These are phyloP conservation scores for Komagataella populi DNA, from an alignment of 805 yeast species.

Conservation along the genomic window DNA sequence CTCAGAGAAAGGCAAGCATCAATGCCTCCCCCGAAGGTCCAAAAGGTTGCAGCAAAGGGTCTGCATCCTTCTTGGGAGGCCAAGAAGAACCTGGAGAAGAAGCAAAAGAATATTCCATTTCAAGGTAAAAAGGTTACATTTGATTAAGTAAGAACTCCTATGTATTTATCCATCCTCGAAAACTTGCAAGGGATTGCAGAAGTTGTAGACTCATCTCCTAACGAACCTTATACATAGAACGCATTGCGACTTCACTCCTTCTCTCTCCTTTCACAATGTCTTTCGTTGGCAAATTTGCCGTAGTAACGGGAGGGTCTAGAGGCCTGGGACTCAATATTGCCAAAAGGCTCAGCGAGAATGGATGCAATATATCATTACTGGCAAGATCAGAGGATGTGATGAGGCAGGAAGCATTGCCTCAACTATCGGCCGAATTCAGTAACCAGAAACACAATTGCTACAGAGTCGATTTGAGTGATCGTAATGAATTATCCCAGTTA, in stretches of 20 bases:
- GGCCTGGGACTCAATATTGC: constrained; percentile 58
- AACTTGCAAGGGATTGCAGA: background rate
- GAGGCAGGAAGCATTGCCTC: constrained; percentile 5
- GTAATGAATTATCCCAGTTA: constrained; percentile 1
- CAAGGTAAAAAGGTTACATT: constrained; percentile 78
- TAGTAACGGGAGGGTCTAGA: constrained; percentile 57
- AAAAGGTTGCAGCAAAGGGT: constrained; percentile 11
- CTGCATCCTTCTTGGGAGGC: constrained; percentile 99
- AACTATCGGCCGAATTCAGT: constrained; percentile 1
- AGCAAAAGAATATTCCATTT: constrained; percentile 50
- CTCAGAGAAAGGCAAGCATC: constrained; percentile 1
- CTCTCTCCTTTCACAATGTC: background rate
- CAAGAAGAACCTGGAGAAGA: constrained; percentile 59
- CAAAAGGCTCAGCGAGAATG: constrained; percentile 28
- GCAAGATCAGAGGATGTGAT: constrained; percentile 32
- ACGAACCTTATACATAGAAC: too few relatives aligned
- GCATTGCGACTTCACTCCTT: too few relatives aligned
- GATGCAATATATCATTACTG: constrained; percentile 36
- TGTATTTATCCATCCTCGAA: background rate
- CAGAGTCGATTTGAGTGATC: constrained; percentile 7
- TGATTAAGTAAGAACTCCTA: constrained; percentile 20
- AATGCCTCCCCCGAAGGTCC: constrained; percentile 4
- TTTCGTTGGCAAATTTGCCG: constrained; percentile 18
- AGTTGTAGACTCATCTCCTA: too few relatives aligned
- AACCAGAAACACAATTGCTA: constrained; percentile 8